Evolutionary conservation across 306 rosid genomes (phyloP).

Genomic region (Vicia villosa): DNA sequence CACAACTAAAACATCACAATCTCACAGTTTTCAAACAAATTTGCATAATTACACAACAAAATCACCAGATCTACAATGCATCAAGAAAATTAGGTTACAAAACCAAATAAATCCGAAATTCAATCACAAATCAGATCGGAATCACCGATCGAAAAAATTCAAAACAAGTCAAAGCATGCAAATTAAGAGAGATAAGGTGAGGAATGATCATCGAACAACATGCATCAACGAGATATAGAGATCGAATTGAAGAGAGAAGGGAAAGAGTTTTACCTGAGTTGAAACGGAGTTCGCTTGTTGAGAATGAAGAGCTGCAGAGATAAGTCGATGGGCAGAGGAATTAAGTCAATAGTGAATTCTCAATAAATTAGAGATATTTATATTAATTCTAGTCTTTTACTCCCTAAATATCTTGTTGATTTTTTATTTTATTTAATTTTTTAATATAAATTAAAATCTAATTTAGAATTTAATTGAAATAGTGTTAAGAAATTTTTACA

Average conservation of each 20-base stretch:
- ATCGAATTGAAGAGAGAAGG: background rate
- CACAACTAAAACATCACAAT: background rate
- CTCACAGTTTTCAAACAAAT: background rate
- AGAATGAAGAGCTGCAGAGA: background rate
- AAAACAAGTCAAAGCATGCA: background rate
- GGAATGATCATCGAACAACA: background rate
- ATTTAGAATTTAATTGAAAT: too few species aligned
- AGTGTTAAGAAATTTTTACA: too few species aligned
- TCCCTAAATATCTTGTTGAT: too few species aligned
- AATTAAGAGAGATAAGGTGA: background rate
- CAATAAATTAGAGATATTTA: too few species aligned
- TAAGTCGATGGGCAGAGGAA: background rate
- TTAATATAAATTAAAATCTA: too few species aligned
- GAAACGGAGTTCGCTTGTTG: background rate
- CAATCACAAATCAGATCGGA: background rate
- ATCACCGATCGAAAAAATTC: constrained; percentile 9
- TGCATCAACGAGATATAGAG: background rate
- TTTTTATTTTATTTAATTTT: too few species aligned
- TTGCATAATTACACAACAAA: background rate
- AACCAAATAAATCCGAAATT: background rate
- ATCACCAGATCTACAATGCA: constrained; percentile 6
- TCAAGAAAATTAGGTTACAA: background rate
- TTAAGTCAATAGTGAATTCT: background rate
- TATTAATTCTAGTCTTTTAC: too few species aligned
- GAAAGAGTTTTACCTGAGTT: background rate